Conservation (phyloP, 768 basidiomycete genomes). For the Bullera alba region DNA sequence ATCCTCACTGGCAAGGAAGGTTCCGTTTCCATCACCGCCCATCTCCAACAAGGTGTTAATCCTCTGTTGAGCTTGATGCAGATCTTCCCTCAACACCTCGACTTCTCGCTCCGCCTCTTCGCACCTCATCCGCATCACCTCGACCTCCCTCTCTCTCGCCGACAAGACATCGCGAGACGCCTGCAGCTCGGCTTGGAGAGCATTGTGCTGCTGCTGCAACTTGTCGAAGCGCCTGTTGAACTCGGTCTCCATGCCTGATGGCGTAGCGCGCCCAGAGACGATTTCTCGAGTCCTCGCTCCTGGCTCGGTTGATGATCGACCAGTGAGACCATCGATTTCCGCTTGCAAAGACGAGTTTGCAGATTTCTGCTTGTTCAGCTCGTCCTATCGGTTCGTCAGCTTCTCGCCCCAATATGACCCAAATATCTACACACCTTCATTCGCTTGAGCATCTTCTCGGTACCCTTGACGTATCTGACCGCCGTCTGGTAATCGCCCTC, state of each 20-base stretch:
- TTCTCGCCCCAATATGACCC: neutral
- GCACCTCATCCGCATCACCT: conserved; percentile 32
- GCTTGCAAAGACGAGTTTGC: conserved; percentile 69
- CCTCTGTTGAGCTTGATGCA: conserved; percentile 31
- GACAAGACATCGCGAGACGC: conserved; percentile 40
- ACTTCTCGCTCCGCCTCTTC: conserved; percentile 38
- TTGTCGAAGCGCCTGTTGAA: conserved; percentile 25
- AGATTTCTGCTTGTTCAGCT: conserved; percentile 81
- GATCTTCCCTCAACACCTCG: conserved; percentile 36
- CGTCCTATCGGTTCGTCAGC: conserved; percentile 44
- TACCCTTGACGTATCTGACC: conserved; percentile 95
- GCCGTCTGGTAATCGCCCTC: conserved; percentile 95
- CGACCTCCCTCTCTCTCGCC: conserved; percentile 43
- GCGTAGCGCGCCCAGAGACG: conserved; percentile 40
- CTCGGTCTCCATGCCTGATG: conserved; percentile 21
- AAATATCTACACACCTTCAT: conserved; percentile 58
- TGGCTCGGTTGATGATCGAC: conserved; percentile 55
- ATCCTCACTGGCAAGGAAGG: conserved; percentile 8
- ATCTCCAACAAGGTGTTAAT: conserved; percentile 35
- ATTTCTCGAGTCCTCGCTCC: conserved; percentile 49
- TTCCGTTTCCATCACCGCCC: conserved; percentile 2
- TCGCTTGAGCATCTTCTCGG: conserved; percentile 93
- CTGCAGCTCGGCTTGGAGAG: conserved; percentile 39
- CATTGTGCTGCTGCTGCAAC: conserved; percentile 28
- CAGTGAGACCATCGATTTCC: conserved; percentile 70